phyloP scores from a whole-genome alignment of 73 alveolate genomes.

The Stentor coeruleus region DNA sequence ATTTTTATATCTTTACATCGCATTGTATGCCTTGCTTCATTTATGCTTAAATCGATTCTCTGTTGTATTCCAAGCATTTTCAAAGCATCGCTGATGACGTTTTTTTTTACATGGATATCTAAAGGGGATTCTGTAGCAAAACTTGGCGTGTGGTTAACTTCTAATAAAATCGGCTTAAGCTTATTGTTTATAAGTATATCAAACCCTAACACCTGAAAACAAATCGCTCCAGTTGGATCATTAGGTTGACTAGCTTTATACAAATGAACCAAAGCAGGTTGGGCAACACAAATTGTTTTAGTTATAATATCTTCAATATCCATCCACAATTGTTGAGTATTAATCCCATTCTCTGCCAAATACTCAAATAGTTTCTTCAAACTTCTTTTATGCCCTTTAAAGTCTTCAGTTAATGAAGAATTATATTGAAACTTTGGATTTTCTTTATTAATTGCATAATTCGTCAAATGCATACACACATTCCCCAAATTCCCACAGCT shows the following conservation, averaged over 20 bases:
- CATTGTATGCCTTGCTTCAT: too few relatives aligned
- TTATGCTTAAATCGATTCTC: too few relatives aligned
- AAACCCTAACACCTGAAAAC: conserved; percentile 60
- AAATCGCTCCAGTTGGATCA: conserved; percentile 48
- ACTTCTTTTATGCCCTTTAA: conserved; percentile 44
- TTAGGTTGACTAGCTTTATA: conserved; percentile 58
- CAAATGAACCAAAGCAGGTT: conserved; percentile 49
- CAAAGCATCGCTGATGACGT: conserved; percentile 67
- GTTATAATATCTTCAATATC: conserved; percentile 51
- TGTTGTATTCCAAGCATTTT: too few relatives aligned
- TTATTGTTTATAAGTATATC: conserved; percentile 52
- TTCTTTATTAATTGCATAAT: conserved; percentile 80
- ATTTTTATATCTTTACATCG: too few relatives aligned
- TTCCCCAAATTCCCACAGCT: conserved; percentile 34
- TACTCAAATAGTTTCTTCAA: conserved; percentile 31
- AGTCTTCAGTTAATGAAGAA: conserved; percentile 47
- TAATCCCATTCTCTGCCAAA: conserved; percentile 31
- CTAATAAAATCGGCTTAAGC: conserved; percentile 64
- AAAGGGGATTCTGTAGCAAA: conserved; percentile 79
- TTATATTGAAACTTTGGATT: conserved; percentile 35
- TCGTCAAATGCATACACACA: conserved; percentile 72
- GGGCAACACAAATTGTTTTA: conserved; percentile 44
- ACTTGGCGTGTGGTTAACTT: conserved; percentile 78
- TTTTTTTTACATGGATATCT: conserved; percentile 65
- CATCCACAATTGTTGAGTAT: conserved; percentile 26